Base-by-base conservation (phyloP, 345 rosid genomes). In the Salix dunnii region DNA sequence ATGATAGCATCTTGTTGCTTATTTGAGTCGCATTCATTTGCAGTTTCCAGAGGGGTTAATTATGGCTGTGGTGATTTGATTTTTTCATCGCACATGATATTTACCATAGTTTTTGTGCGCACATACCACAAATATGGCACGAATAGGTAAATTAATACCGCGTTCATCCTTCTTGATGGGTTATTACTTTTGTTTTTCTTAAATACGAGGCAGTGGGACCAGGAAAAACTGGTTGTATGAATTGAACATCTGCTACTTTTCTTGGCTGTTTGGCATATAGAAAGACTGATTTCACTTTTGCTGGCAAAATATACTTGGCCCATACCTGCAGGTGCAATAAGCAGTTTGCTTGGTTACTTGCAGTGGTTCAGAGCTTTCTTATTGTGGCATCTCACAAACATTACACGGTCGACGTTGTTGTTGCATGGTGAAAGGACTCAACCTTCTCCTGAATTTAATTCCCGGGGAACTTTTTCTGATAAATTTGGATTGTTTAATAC, bases 11-110 rank as follows among this genome's bases (percentile, higher is more conserved):
- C 16, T 12, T 53, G 49, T 14, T 72, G 60, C 64, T 79, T 14
- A 83, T 61, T 61, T 85, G 75, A 74, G 74, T 82, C 76, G 31
- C 76, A 13, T 55, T 70, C 28, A 80, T 80, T 55, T 72, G 86
- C 97, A 92, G 99, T 96, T 89, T 93, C 98, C 69, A 88, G 86
- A 65, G 99, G 99, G 49, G 93, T 89, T 40, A 82, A 89, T 63
- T 92, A 92, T 77, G 99, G 99, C 64, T 96, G 98, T 78, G 98
- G 99, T 79, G 98, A 92, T 85, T 82, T 96, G 87, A 96, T 96
- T 71, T 96, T 96, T 83, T 96, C 99, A 62, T 96, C 97, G 7
- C 98, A 96, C 84, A 96, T 94, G 98, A 96, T 96, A 74, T 96
- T 96, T 77, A 89, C 99, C 23, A 85, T 96, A 25, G 96, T 94